Conservation (phyloP, 805 yeast genomes). For the Sugiyamaella chiloensis region DNA sequence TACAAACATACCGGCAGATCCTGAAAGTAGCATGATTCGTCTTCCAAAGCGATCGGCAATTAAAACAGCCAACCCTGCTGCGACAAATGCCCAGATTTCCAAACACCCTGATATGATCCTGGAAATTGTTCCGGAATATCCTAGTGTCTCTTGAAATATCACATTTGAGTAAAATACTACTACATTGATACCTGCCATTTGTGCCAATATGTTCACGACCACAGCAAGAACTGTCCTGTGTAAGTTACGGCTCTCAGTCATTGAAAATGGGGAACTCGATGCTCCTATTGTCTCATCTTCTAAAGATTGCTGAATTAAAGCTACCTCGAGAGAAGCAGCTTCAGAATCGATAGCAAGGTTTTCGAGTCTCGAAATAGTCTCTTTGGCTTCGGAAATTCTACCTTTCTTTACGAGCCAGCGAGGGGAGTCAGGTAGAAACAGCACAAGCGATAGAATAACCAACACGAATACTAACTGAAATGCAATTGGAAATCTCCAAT, state of each 20-base stretch:
- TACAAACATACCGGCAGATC: not conserved
- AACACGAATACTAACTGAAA: constrained; percentile 56
- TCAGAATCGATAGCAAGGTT: not conserved
- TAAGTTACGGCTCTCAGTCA: not conserved
- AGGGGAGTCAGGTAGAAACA: constrained; percentile 84
- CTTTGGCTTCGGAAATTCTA: constrained; percentile 42
- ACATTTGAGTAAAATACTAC: constrained; percentile 17
- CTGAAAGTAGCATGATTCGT: constrained; percentile 7
- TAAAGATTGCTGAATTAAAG: constrained; percentile 3
- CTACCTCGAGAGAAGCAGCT: no score
- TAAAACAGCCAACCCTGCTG: constrained; percentile 8
- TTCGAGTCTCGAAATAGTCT: constrained; percentile 39
- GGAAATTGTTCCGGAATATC: constrained; percentile 11
- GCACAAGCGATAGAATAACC: constrained; percentile 37
- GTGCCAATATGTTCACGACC: constrained; percentile 13
- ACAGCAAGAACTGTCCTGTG: constrained; percentile 6
- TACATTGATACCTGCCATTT: constrained; percentile 16
- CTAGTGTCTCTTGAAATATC: not conserved
- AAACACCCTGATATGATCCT: constrained; percentile 15
- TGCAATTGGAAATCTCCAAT: constrained; percentile 80
- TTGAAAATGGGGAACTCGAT: not conserved
- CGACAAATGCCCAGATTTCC: constrained; percentile 5
- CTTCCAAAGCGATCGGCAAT: constrained; percentile 10
- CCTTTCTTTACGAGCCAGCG: constrained; percentile 75
- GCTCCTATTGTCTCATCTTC: not conserved